Evolutionary conservation across 805 yeast genomes (phyloP).

Genomic region (Lipomyces lipofer): DNA sequence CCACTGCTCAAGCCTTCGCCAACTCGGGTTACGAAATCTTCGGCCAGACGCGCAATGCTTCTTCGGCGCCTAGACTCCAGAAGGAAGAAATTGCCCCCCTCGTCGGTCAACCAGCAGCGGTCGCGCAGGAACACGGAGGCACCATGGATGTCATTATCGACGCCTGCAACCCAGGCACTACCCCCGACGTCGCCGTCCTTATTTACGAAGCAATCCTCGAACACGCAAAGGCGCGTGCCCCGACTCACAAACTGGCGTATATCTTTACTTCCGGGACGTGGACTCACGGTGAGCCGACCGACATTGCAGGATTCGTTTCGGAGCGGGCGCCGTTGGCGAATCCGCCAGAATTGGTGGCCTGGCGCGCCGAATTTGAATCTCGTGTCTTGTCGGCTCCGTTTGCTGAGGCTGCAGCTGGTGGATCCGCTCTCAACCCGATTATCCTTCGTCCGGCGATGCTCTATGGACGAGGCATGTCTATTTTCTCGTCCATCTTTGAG

Average conservation of each 20-base stretch:
- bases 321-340: conserved; percentile 14
- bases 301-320: conserved; percentile 7
- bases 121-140: background rate
- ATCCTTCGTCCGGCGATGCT: conserved; percentile 18
- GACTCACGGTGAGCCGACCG: conserved; percentile 20
- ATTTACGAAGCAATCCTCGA: conserved; percentile 13
- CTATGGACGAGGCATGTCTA: conserved; percentile 17
- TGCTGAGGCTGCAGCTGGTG: conserved; percentile 5
- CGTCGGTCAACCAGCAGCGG: conserved; percentile 13
- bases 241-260: conserved; percentile 13
- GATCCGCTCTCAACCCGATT: conserved; percentile 12
- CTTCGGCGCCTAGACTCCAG: background rate
- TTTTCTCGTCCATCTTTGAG: conserved; percentile 6
- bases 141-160: conserved; percentile 19
- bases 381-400: conserved; percentile 9
- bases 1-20: conserved; percentile 15
- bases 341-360: conserved; percentile 11
- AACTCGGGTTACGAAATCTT: conserved; percentile 16
- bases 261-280: conserved; percentile 20
- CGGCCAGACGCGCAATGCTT: conserved; percentile 16
- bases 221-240: conserved; percentile 7
- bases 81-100: conserved; percentile 17
- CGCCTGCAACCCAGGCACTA: conserved; percentile 10
- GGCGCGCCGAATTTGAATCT: conserved; percentile 20
- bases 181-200: conserved; percentile 4